Evolutionary conservation across 495 filamentous ascomycete genomes (phyloP), one percentile per base, ranked within the genome.

Genomic region (Pyrenula massariospora): DNA sequence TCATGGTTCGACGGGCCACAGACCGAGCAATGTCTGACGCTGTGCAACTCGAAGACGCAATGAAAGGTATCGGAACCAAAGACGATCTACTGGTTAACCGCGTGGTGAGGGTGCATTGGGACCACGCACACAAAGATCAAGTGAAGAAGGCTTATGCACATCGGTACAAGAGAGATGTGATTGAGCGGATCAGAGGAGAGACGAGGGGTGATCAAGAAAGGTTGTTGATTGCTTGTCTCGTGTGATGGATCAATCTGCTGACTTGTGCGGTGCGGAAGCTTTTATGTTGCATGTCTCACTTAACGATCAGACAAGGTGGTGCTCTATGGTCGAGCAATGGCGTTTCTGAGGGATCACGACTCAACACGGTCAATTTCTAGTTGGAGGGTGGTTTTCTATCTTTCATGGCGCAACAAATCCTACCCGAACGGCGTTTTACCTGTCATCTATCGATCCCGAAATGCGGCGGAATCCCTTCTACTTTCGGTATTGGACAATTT

Each of bases 1-100:
- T 80, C 54, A 88, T 95, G 69, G 71, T 96, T 2, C 79, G 79
- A n/a, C 77, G 81, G 0, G 93, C 87, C 3, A 70, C 80, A 11
- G 88, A 97, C 63, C 86, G 85, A 53, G 87, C 86, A 22, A 84
- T 85, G 78, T 80, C 87, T 50, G 91, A 95, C 63, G 92, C 93
- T 0, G 73, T 77, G 22, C 70, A 85, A 8, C 73, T 97, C 12
- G 90, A 97, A 65, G 86, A 87, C 15, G 79, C 86, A 20, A 96
- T 96, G 91, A 78, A 81, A 10, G 93, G 92, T 0, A 59, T 84
- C 54, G 92, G 92, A 0, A 97, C 92, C 1, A 91, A 91, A 66
- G 92, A 97, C 59, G 75, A 85, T 23, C 70, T 86, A 47, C 72
- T 97, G n/a, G 77, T 90, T 25, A 75, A 81, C 22, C 71, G 91